Evolutionary conservation across 2,329 filamentous ascomycete genomes (phyloP).

Genomic region (Scleromitrula shiraiana): DNA sequence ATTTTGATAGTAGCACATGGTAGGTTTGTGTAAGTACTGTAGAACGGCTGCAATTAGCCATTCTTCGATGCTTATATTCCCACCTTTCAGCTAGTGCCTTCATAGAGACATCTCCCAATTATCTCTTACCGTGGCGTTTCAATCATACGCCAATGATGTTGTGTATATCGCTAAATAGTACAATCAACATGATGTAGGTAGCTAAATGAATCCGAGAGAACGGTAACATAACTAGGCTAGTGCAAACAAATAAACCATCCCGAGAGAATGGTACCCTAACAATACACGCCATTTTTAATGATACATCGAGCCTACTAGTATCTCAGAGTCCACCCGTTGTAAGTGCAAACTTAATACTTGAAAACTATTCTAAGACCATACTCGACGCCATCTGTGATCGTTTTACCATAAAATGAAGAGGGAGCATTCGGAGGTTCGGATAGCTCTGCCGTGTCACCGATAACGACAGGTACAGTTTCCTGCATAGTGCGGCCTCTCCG

Average conservation of each 20-base stretch:
- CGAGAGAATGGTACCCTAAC: no score
- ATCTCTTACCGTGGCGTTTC: no score
- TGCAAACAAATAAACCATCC: no score
- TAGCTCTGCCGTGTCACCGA: background rate
- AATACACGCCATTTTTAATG: no score
- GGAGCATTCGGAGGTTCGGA: background rate
- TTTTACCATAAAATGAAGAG: conserved; percentile 1
- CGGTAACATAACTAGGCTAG: no score
- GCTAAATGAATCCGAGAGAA: no score
- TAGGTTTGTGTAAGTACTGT: conserved; percentile 65
- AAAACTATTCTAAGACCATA: background rate
- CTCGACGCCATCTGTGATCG: background rate
- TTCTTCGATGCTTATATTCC: conserved; percentile 65
- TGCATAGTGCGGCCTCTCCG: no score
- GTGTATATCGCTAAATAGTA: no score
- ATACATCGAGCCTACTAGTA: conserved; percentile 44
- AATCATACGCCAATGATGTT: conserved; percentile 58
- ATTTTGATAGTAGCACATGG: no score
- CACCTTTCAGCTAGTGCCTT: conserved; percentile 53
- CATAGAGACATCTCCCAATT: conserved; percentile 35
- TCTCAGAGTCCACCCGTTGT: conserved; percentile 41
- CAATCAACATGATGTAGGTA: no score
- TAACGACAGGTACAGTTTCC: background rate
- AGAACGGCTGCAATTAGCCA: conserved; percentile 47
- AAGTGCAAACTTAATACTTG: conserved; percentile 22